Base-by-base conservation (phyloP, 1,139 yeast genomes). In the Hemisphaericaspora subhashii region DNA sequence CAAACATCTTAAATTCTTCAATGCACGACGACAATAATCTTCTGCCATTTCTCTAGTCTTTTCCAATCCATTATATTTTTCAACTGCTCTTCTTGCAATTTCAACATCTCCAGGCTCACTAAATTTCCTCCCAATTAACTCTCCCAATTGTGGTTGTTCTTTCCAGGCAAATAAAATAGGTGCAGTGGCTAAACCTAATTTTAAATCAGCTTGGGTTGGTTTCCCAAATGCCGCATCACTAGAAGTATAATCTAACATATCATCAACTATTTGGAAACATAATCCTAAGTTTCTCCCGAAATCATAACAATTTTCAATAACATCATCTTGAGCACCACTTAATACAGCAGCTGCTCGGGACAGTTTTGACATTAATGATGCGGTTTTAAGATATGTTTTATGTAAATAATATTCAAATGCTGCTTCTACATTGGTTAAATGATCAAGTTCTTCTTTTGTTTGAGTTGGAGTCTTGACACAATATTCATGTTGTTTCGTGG, bases 111-210 rank as follows among this genome's bases (percentile, higher is more conserved):
- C 96, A 1, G 82, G 80, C 45, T 79, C 68, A 38, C 76, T 72
- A 60, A 92, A 94, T 61, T 90, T 88, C 46, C 98, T 77, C 26
- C 80, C 81, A 51, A 92, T 89, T 57, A 90, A 65, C 23, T 79
- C 82, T 2, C 97, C 98, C 39, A 92, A 68, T 45, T 83, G 86
- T 1, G 96, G 95, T 53, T 79, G 81, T 57, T 84, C 80, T 54
- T 79, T 81, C 98, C 98, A 92, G 1, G 98, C 98, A 64, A 77
- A 92, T 41, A 92, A 68, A 4, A 92, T 90, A 2, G 99, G 99
- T 0, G 98, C 98, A 1, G 99, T 92, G 1, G 98, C 98, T 47
- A 92, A 74, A 0, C 99, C 99, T 35, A 92, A 72, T 59, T 90
- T 83, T 51, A 92, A 74, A 63, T 92, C 98, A 2, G 97, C 98